Base-by-base conservation (phyloP, 208 protist species). In the Trypanosoma rangeli region DNA sequence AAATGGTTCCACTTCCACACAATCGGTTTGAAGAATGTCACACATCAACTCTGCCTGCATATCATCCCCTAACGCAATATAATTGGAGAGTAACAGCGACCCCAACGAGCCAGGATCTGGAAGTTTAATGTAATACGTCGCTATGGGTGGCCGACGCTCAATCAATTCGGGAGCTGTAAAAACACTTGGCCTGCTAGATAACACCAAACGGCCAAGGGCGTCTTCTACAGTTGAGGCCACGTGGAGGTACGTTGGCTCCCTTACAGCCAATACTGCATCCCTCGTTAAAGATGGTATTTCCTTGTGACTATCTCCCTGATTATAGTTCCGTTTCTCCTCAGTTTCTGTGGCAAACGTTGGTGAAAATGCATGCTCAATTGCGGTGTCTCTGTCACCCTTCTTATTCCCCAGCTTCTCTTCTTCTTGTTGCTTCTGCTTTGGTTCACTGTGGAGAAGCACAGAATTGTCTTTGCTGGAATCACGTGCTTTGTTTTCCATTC, bases 21-120 rank as follows among this genome's bases (percentile, higher is more conserved):
- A 82, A 64, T 91, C 83, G 20, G 79, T 86, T 68, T 83, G 81
- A 3, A 94, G 73, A 73, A 94, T 77, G 57, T 93, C 86, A 53
- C 85, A 93, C 74, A 91, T 65, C 20, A 94, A 66, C 39, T 90
- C 85, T n/a, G 79, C 80, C 71, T 85, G 79, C 50, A 72, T 74
- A 33, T 88, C 86, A 70, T 86, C 83, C 58, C 78, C 75, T 22
- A 67, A 69, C 48, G 66, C 63, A 64, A 94, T 65, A 67, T 90
- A 94, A 68, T 86, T 90, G 44, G 72, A 72, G 48, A 79, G 70
- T 28, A 94, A 64, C 28, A 90, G 82, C 56, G 78, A 61, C 4
- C 79, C 86, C 46, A 94, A 76, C 62, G 85, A 87, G 28, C 80
- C 80, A 0, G 80, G 81, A 29, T 67, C 79, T 28, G 78, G 64